Evolutionary conservation across 768 basidiomycete genomes (phyloP), one percentile per base, ranked within the genome.

Genomic region (Leccinum uliginosum): DNA sequence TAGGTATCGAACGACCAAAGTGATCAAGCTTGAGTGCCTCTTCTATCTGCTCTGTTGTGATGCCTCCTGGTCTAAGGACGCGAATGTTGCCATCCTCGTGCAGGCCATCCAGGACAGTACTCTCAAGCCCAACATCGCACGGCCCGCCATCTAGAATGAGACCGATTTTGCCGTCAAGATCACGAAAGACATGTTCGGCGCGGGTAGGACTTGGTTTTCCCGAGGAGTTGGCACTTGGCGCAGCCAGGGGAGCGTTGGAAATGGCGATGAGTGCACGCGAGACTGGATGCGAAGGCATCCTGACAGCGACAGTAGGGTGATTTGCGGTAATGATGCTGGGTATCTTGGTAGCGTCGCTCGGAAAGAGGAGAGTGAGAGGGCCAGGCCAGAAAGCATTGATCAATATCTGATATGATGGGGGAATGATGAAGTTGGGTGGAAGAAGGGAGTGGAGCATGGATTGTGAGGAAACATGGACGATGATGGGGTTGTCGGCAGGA

Each of bases 301-400:
- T 81, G 62, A 98, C 81, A 4, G 93, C 97, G 15, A 97, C 89
- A 0, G 91, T 89, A 0, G 83, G 74, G 45, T 91, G 91, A 27
- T 76, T 78, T 21, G 93, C 93, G 4, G 91, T 93, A 60, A 94
- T 83, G 55, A 87, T 81, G n/a, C 73, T 54, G 6, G 93, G 91
- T 58, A 96, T 79, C 40, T 78, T 69, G 24, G 73, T 57, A 26
- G 82, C 66, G 69, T 87, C 74, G 59, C 83, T 79, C 6, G 94
- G 95, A 71, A 98, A 98, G 48, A 99, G 79, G 24, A 98, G 80
- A 0, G 94, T 96, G 54, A 99, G 75, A 0, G 97, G 83, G 6
- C 97, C 97, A 0, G 97, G 97, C 97, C 96, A 98, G 73, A 97
- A 96, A 12, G 80, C 80, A 38, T 82, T 75, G 64, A 97, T 94